These are phyloP conservation scores for Theileria luwenshuni DNA, from an alignment of 169 alveolate species.

Conservation along the genomic window DNA sequence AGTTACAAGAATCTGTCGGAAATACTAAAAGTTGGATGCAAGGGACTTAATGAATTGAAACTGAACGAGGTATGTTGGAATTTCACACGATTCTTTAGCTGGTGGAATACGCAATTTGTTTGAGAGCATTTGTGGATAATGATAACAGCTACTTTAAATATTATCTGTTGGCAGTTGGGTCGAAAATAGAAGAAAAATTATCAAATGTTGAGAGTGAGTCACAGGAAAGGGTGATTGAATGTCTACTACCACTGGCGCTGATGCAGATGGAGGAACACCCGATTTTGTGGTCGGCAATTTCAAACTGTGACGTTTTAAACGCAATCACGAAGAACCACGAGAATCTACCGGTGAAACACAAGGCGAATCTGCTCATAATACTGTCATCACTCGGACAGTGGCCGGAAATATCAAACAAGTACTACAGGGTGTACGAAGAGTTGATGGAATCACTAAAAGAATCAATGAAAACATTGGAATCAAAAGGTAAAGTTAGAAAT, in stretches of 20 bases:
- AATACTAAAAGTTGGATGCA: background rate
- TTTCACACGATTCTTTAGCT: background rate
- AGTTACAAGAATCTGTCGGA: conserved; percentile 9
- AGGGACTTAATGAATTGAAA: background rate
- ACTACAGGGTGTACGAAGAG: conserved; percentile 13
- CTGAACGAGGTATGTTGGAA: background rate
- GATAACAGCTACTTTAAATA: conserved; percentile 6
- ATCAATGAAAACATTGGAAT: background rate
- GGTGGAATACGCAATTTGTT: conserved; percentile 2
- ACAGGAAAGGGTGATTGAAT: background rate
- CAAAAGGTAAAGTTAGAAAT: background rate
- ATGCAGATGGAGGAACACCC: conserved; percentile 16
- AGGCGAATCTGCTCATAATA: conserved; percentile 39
- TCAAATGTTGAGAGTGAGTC: background rate
- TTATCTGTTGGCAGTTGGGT: conserved; percentile 23
- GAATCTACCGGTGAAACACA: conserved; percentile 12
- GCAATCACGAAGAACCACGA: conserved; percentile 2
- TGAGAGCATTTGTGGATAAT: conserved; percentile 4
- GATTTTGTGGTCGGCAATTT: conserved; percentile 31
- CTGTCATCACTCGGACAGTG: conserved; percentile 21
- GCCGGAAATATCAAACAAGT: conserved; percentile 5
- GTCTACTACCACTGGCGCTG: conserved; percentile 28
- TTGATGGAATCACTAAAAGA: background rate
- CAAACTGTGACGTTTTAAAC: conserved; percentile 12
- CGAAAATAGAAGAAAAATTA: conserved; percentile 16